phyloP scores from a whole-genome alignment of 78 protist genomes.

The Chrysochromulina parva region DNA sequence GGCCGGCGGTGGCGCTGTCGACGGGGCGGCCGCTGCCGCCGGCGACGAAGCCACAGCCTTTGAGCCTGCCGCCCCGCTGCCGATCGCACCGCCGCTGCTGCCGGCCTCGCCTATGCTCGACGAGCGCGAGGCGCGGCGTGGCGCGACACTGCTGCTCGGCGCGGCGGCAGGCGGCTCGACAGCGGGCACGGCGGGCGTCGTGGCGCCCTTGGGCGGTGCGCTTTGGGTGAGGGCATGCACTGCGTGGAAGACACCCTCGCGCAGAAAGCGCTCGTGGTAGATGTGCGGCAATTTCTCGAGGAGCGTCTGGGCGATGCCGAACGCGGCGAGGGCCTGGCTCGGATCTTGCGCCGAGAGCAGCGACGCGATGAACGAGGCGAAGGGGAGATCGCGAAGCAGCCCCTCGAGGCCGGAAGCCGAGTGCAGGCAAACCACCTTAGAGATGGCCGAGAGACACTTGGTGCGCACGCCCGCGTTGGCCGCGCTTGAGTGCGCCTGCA shows the following conservation, averaged over 20 bases:
- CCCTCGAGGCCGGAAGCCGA: not conserved
- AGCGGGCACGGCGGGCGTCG: not conserved
- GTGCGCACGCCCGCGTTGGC: not conserved
- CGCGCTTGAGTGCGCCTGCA: not conserved
- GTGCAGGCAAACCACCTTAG: not conserved
- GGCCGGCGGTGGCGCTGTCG: too few relatives aligned
- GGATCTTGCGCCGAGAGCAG: not conserved
- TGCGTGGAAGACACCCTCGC: constrained; percentile 44
- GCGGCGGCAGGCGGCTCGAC: not conserved
- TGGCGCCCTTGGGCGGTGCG: not conserved
- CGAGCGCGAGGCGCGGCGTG: not conserved
- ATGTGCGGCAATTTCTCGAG: constrained; percentile 28
- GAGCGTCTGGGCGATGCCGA: constrained; percentile 27
- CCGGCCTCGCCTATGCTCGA: not conserved
- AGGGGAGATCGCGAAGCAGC: not conserved
- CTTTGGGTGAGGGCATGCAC: not conserved
- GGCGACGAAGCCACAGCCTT: not conserved
- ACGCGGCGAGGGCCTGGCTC: not conserved
- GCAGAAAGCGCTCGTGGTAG: not conserved
- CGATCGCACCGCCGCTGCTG: too few relatives aligned
- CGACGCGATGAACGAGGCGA: constrained; percentile 13
- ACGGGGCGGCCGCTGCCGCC: not conserved
- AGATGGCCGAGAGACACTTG: constrained; percentile 1
- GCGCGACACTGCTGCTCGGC: not conserved
- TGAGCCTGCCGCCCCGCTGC: not conserved